Base-by-base conservation (phyloP, 306 rosid genomes). In the Alnus rubra region DNA sequence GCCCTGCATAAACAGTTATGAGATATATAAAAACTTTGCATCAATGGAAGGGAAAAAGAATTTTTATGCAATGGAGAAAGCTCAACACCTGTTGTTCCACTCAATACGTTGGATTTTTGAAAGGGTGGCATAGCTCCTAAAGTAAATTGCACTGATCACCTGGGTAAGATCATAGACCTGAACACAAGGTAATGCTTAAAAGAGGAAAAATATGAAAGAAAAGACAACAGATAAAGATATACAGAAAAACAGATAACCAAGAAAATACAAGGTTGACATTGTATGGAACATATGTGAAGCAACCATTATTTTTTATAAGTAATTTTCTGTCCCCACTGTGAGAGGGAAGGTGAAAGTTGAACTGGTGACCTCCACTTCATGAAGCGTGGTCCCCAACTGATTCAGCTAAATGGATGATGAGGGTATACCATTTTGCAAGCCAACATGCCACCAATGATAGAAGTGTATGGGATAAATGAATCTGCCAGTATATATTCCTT, bases 41-140 rank as follows among this genome's bases (percentile, higher is more conserved):
- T 70, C 73, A 54, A 54, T 59, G 14, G 56, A 79, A 70, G 69
- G 53, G 64, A 69, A 70, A 79, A 28, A 71, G 16, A 30, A 79
- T 31, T 39, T 73, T 51, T 47, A 83, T 54, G 50, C 70, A 75
- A 81, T 48, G 76, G 47, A 59, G 76, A 78, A 78, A 35, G 9
- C 79, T 60, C 69, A 75, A 42, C 76, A 95, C 98, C 98, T 88
- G 87, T 88, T 95, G 79, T 90, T 93, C 98, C 98, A 95, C 87
- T 95, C 97, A 52, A 77, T 65, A 16, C 92, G 92, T 78, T 91
- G 97, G 70, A 90, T 37, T 79, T 81, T 87, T 50, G 96, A 81
- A 73, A 95, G 98, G 65, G 87, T 88, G 33, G 97, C 88, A 84
- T 92, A 95, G 86, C 93, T 88, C 91, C 91, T 95, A 78, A 92